A percentile compares a stretch with the other conserved stretches of the same genome.
These are phyloP conservation scores for Fusarium avenaceum DNA, from an alignment of 2,329 filamentous ascomycete genomes.

Conservation along the genomic window DNA sequence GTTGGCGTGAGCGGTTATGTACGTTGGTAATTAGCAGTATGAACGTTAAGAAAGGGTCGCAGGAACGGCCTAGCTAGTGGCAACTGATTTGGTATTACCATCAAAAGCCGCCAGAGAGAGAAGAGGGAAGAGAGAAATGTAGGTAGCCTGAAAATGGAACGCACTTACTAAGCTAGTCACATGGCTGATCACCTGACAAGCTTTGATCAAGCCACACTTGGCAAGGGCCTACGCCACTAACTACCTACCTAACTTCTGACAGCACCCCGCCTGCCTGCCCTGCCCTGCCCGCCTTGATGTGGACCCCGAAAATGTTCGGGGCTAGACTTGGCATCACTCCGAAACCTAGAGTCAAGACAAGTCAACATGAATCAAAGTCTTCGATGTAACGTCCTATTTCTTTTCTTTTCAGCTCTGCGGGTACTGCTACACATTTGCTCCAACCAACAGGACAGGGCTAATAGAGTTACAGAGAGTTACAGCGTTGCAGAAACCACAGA, in stretches of 20 bases:
- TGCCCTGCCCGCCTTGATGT: slow-evolving; percentile 11
- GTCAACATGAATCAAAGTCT: slow-evolving; percentile 32
- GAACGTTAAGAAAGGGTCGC: slow-evolving; percentile 8
- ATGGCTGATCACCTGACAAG: slow-evolving; percentile 29
- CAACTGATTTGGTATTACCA: not conserved
- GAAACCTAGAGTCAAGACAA: not conserved
- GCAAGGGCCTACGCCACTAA: too few species aligned
- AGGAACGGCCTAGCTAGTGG: slow-evolving; percentile 13
- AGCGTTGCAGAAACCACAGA: not conserved
- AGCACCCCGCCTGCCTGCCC: not conserved
- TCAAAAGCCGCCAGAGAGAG: too few species aligned
- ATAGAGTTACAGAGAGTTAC: too few species aligned
- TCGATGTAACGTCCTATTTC: slow-evolving; percentile 40
- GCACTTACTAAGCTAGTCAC: slow-evolving; percentile 5
- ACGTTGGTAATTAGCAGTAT: slow-evolving; percentile 11
- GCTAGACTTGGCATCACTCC: slow-evolving; percentile 30
- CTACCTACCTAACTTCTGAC: not conserved
- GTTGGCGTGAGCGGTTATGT: slow-evolving; percentile 44
- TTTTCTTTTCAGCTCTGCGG: slow-evolving; percentile 44
- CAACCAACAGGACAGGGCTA: slow-evolving; percentile 20
- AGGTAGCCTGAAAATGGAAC: not conserved
- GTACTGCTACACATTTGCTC: slow-evolving; percentile 14
- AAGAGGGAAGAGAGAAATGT: not conserved
- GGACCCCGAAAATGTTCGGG: slow-evolving; percentile 47
- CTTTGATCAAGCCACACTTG: not conserved